Base-by-base conservation (phyloP, 108 stramenopile species). In the Cyclotella distinguenda region DNA sequence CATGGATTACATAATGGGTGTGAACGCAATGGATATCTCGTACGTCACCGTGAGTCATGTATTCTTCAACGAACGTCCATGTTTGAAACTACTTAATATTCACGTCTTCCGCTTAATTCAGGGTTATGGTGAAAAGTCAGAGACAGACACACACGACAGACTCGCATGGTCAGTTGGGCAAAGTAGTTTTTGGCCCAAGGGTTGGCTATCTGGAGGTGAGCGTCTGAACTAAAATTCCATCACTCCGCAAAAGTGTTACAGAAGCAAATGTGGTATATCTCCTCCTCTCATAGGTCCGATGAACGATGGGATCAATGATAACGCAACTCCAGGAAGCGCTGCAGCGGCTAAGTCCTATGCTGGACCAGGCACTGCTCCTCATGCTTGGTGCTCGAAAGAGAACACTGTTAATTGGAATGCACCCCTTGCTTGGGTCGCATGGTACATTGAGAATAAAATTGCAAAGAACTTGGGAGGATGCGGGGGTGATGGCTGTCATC, bases 401-500 rank as follows among this genome's bases (percentile, higher is more conserved):
- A 69, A 69, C 31, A 69, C 68, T 25, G 43, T 69, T 18, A 69
- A 69, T 46, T 69, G 68, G 68, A 69, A 69, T 46, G 68, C 68
- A 16, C 68, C 68, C 0, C 31, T 69, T 27, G 68, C 68, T 6
- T 69, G 68, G 68, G 45, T 48, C 6, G 58, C 68, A 6, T 69
- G 68, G 68, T 69, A 69, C 10, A 61, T 60, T 27, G 68, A 69
- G 45, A 60, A 69, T 18, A 62, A 69, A 59, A 23, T 60, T 16
- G 68, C 61, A 2, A 58, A 58, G 3, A 60, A 60, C 0, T 27
- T 67, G 6, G 66, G 66, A 5, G 66, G 66, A 1, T 67, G 66
- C 30, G 58, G 35, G 15, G 66, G 57, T 0, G 55, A 67, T 6
- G 44, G 57, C 40, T 42, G 40, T 42, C 40, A 42, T 16, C 40